Conservation (phyloP, 1,284 basidiomycete genomes). For the Cutaneotrichosporon mucoides region DNA sequence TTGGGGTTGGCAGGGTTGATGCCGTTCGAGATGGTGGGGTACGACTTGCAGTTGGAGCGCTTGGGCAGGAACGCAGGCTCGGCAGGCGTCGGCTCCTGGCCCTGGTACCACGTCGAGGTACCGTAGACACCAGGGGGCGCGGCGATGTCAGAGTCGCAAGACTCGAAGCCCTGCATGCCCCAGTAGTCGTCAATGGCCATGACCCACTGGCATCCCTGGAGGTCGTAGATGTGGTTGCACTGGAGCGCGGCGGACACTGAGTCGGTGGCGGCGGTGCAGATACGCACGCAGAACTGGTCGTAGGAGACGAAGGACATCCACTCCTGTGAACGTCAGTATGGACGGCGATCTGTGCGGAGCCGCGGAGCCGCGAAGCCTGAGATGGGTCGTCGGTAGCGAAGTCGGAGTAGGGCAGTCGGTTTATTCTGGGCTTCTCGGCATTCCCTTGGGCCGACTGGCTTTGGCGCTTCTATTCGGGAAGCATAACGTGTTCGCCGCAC, state of each 20-base stretch:
- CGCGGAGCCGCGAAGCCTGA: no score
- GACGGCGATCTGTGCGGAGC: no score
- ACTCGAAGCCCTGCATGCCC: constrained; percentile 47
- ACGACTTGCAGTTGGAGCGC: constrained; percentile 47
- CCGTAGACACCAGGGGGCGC: constrained; percentile 48
- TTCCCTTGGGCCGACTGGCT: no score
- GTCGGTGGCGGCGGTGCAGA: constrained; percentile 47
- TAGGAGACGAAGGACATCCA: constrained; percentile 52
- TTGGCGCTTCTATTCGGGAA: no score
- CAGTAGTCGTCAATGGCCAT: constrained; percentile 48
- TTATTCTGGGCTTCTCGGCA: no score
- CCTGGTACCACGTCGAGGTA: constrained; percentile 49
- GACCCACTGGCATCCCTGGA: constrained; percentile 51
- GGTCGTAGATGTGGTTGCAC: constrained; percentile 48
- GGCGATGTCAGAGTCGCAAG: constrained; percentile 47
- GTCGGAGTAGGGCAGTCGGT: no score
- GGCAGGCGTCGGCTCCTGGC: constrained; percentile 36
- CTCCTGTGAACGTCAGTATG: constrained; percentile 35
- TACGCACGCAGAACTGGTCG: constrained; percentile 50
- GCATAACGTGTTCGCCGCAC: no score
- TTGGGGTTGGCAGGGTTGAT: constrained; percentile 36
- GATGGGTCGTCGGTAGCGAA: no score
- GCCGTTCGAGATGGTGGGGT: constrained; percentile 43
- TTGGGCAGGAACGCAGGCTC: constrained; percentile 38
- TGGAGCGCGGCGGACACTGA: constrained; percentile 36